These are phyloP conservation scores for Priceomyces medius DNA, from an alignment of 805 yeast species.

Conservation along the genomic window DNA sequence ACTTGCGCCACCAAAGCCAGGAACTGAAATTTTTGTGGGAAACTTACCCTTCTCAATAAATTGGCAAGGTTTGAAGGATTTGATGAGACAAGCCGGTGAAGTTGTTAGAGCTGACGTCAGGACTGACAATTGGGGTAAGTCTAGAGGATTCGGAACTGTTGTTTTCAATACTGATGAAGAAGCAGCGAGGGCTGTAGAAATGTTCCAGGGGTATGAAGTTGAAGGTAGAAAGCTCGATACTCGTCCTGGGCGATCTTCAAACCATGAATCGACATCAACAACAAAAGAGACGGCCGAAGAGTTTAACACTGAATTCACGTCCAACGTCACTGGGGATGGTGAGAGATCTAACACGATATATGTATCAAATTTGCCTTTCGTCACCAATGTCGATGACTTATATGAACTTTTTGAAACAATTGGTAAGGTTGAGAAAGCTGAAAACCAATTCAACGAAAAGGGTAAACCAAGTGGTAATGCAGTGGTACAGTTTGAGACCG, in stretches of 20 bases:
- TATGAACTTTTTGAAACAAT: slow-evolving; percentile 82
- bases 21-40: slow-evolving; percentile 68
- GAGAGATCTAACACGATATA: slow-evolving; percentile 50
- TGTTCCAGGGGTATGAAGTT: slow-evolving; percentile 64
- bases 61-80: slow-evolving; percentile 85
- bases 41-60: slow-evolving; percentile 78
- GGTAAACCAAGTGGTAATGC: slow-evolving; percentile 82
- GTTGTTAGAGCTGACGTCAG: slow-evolving; percentile 83
- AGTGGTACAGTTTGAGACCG: slow-evolving; percentile 72
- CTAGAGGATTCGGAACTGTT: slow-evolving; percentile 86
- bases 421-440: slow-evolving; percentile 74
- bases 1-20: slow-evolving; percentile 28
- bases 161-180: slow-evolving; percentile 63
- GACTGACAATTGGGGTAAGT: slow-evolving; percentile 64
- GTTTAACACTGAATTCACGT: slow-evolving; percentile 58
- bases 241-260: slow-evolving; percentile 56
- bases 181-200: slow-evolving; percentile 68
- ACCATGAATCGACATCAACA: slow-evolving; percentile 13
- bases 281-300: slow-evolving; percentile 12
- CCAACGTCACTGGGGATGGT: slow-evolving; percentile 62
- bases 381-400: slow-evolving; percentile 83
- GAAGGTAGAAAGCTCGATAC: slow-evolving; percentile 81
- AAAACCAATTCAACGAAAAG: slow-evolving; percentile 57
- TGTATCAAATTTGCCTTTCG: slow-evolving; percentile 81
- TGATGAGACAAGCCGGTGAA: slow-evolving; percentile 73